A percentile compares a stretch with the other conserved stretches of the same genome.
phyloP scores from a whole-genome alignment of 129 eudicot species.

The Ambrosia trifida region DNA sequence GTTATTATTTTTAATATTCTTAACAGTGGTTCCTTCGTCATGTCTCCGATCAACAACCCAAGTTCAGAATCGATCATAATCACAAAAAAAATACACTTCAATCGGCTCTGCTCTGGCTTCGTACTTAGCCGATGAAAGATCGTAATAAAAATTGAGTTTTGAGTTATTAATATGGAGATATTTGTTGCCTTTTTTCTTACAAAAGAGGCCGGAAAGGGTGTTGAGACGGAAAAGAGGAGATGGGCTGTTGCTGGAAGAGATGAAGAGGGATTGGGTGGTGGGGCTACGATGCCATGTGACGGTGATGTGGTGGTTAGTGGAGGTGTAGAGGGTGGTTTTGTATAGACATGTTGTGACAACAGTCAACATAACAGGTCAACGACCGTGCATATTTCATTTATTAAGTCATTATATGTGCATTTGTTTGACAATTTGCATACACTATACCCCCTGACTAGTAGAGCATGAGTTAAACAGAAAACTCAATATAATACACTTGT shows the following conservation, averaged over 20 bases:
- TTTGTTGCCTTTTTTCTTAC: constrained; percentile 67
- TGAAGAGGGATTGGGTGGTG: constrained; percentile 61
- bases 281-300: constrained; percentile 73
- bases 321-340: constrained; percentile 54
- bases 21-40: constrained; percentile 53
- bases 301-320: constrained; percentile 46
- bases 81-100: constrained; percentile 58
- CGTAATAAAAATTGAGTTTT: constrained; percentile 63
- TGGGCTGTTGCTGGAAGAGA: constrained; percentile 52
- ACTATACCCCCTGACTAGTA: too few species aligned
- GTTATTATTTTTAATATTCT: constrained; percentile 44
- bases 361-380: too few species aligned
- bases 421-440: too few species aligned
- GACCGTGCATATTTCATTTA: too few species aligned
- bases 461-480: too few species aligned
- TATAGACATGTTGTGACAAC: constrained; percentile 50
- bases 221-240: constrained; percentile 56
- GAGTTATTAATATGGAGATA: constrained; percentile 36
- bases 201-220: constrained; percentile 71
- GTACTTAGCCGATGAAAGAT: constrained; percentile 67
- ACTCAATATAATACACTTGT: too few species aligned
- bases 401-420: too few species aligned
- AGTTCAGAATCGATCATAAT: constrained; percentile 56
- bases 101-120: constrained; percentile 73
- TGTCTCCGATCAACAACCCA: constrained; percentile 66